A percentile compares a stretch with the other conserved stretches of the same genome.
Conservation (phyloP, 805 yeast genomes). For the Saccharomycopsis lassenensis region DNA sequence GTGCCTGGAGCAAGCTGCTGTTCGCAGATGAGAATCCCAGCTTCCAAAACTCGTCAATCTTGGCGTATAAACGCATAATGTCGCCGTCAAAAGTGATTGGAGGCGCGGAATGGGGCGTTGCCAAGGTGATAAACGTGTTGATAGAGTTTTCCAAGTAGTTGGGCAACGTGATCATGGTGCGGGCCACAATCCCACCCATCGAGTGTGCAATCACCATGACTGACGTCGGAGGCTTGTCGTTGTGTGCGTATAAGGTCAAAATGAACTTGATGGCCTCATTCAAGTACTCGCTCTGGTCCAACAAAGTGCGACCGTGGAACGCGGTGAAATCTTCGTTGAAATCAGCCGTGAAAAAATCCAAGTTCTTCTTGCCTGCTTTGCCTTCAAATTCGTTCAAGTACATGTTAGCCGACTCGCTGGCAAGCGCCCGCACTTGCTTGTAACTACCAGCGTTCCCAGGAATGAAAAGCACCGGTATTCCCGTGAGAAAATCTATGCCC, state of each 20-base stretch:
- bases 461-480: constrained; percentile 83
- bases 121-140: constrained; percentile 73
- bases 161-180: constrained; percentile 71
- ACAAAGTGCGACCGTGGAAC: constrained; percentile 84
- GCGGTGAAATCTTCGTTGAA: constrained; percentile 96
- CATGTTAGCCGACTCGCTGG: constrained; percentile 60
- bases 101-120: constrained; percentile 87
- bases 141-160: constrained; percentile 65
- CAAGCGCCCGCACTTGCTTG: constrained; percentile 84
- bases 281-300: constrained; percentile 87
- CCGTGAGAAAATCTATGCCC: constrained; percentile 31
- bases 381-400: constrained; percentile 29
- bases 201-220: constrained; percentile 84
- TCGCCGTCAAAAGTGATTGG: constrained; percentile 94
- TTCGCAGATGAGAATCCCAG: constrained; percentile 31
- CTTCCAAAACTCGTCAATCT: constrained; percentile 74
- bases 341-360: constrained; percentile 87
- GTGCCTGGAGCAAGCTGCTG: constrained; percentile 8
- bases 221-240: constrained; percentile 37
- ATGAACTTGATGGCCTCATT: constrained; percentile 82
- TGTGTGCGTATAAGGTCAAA: constrained; percentile 45
- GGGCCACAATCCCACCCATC: constrained; percentile 94
- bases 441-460: constrained; percentile 98
- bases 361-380: constrained; percentile 25
- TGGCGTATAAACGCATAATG: constrained; percentile 58